Evolutionary conservation across 169 alveolate genomes (phyloP), one percentile per base, ranked within the genome.

Genomic region (Eimeria zaria): DNA sequence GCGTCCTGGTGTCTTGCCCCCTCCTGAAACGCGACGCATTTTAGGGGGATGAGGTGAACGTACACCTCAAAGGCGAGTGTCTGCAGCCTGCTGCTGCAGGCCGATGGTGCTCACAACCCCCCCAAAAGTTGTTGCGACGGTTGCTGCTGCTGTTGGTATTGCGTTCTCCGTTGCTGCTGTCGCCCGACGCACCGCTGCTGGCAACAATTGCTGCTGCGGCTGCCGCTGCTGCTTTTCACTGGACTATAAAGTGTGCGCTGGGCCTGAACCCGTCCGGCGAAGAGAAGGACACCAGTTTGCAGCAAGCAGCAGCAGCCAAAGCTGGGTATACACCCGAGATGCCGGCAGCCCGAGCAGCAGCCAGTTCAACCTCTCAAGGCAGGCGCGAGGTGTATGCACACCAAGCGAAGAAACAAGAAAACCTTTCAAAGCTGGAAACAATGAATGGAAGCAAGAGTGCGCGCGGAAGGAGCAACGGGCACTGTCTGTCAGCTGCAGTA

Each of bases 1-100:
- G 39, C 73, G 73, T 4, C 73, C 73, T 2, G 73, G 73, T 9
- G 73, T 2, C 39, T 18, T 30, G 81, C 5, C 51, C 53, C 81
- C 81, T 11, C 81, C 81, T 30, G 51, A 71, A 36, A 24, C 81
- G 53, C 81, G 46, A 33, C 81, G 81, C 81, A 71, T 71, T 12
- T 36, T 33, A 24, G 81, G 53, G 22, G 81, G 53, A 12, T 39
- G 81, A 71, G 81, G 81, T 39, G 81, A 12, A 33, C 81, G 81
- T n/a, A 71, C 81, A 71, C 81, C 81, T 39, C 53, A 14, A 44
- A 62, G 33, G 73, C 20, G 73, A 4, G 27, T 39, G 51, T 11
- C 48, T 71, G 81, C 53, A 39, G 78, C 12, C 46, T 9, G 44
- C 78, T 67, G 39, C 78, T 18, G 81, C 81, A 71, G 81, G 7